Evolutionary conservation across 768 basidiomycete genomes (phyloP).

Genomic region (Agrocybe pediades): DNA sequence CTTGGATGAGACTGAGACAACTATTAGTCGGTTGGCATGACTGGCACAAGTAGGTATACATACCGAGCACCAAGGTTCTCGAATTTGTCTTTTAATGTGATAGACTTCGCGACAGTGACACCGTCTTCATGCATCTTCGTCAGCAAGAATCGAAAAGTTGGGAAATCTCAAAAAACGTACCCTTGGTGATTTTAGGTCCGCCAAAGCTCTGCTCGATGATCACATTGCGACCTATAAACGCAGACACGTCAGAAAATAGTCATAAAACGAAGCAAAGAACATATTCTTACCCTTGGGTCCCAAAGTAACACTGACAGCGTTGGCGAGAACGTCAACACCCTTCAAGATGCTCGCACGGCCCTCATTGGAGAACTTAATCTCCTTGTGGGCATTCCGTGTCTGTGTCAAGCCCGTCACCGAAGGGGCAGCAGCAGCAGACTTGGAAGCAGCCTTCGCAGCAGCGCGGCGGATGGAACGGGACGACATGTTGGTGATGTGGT

Average conservation of each 20-base stretch:
- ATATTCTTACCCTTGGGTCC: constrained; percentile 89
- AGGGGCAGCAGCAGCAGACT: constrained; percentile 32
- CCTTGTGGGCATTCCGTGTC: constrained; percentile 85
- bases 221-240: constrained; percentile 80
- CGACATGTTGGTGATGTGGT: constrained; percentile 69
- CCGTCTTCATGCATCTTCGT: constrained; percentile 65
- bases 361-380: constrained; percentile 95
- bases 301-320: constrained; percentile 94
- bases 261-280: background rate
- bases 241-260: constrained; percentile 17
- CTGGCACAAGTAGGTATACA: constrained; percentile 23
- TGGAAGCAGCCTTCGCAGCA: constrained; percentile 55
- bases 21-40: background rate
- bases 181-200: constrained; percentile 95
- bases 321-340: constrained; percentile 95
- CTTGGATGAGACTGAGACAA: constrained; percentile 77
- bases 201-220: constrained; percentile 95
- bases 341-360: constrained; percentile 91
- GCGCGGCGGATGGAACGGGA: constrained; percentile 69
- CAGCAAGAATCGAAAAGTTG: background rate
- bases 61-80: constrained; percentile 98
- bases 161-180: constrained; percentile 40
- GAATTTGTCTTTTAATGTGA: constrained; percentile 95
- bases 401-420: background rate
- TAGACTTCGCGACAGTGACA: constrained; percentile 96